These are phyloP conservation scores for Arabidopsis suecica DNA, from an alignment of 345 rosid genomes.

Conservation along the genomic window DNA sequence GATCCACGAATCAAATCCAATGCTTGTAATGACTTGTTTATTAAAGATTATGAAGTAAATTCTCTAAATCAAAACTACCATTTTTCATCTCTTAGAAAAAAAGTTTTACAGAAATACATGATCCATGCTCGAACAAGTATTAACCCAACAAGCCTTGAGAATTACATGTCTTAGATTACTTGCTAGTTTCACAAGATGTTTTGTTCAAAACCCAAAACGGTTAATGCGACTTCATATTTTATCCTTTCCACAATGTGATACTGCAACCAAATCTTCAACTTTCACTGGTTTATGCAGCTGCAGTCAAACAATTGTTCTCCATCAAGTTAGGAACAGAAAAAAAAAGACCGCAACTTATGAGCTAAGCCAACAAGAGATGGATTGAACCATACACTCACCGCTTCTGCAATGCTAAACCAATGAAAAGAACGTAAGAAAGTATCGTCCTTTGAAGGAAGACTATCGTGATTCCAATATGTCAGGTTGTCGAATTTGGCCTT, in stretches of 20 bases:
- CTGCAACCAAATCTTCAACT: conserved; percentile 60
- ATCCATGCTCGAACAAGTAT: too few species aligned
- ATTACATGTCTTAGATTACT: neutral
- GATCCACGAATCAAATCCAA: neutral
- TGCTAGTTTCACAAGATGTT: neutral
- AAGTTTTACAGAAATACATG: conserved; percentile 7
- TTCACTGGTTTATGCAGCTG: conserved; percentile 79
- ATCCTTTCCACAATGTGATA: conserved; percentile 30
- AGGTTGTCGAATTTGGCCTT: conserved; percentile 74
- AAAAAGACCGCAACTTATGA: neutral
- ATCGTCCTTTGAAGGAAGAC: conserved; percentile 79
- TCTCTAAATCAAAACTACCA: neutral
- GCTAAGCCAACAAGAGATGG: neutral
- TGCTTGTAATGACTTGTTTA: neutral
- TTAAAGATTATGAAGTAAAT: neutral
- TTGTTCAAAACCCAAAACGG: neutral
- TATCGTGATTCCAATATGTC: conserved; percentile 91
- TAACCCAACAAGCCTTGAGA: conserved; percentile 26
- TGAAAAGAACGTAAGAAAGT: conserved; percentile 72
- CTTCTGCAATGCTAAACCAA: conserved; percentile 74
- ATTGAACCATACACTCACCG: conserved; percentile 53
- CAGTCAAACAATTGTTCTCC: conserved; percentile 34
- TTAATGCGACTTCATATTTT: neutral
- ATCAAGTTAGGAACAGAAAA: conserved; percentile 7
- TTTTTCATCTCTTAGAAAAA: neutral